Percentiles rank a stretch among this genome's conserved stretches.
phyloP scores from a whole-genome alignment of 768 basidiomycete genomes.

The Tylopilus intermedius region DNA sequence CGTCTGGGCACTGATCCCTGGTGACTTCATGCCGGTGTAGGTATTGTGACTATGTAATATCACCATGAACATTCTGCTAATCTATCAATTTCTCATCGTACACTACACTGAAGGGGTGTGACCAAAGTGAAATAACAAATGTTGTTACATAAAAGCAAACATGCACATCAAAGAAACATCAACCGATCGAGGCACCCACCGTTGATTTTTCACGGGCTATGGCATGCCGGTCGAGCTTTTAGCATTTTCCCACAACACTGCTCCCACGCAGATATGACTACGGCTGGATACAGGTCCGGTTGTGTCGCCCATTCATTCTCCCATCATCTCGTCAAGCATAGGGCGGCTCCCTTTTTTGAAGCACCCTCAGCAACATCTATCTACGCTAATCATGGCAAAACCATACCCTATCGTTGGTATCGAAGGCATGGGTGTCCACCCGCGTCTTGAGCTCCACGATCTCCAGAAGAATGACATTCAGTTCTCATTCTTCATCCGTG shows the following conservation, averaged over 20 bases:
- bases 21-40: not conserved
- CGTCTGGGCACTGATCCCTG: not conserved
- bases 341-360: not conserved
- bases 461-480: constrained; percentile 9
- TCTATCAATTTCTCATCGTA: too few species aligned
- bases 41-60: too few species aligned
- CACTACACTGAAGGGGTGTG: too few species aligned
- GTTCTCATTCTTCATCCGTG: constrained; percentile 19
- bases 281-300: not conserved
- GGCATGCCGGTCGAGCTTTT: constrained; percentile 1
- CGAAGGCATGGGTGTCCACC: constrained; percentile 2
- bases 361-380: not conserved
- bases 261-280: not conserved
- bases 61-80: too few species aligned
- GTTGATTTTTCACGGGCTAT: not conserved
- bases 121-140: too few species aligned
- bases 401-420: constrained; percentile 9
- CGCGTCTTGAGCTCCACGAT: constrained; percentile 16
- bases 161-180: not conserved
- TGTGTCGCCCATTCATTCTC: not conserved
- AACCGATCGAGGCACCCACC: not conserved
- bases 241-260: not conserved
- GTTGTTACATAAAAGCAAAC: too few species aligned
- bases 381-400: constrained; percentile 8
- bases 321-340: not conserved